Percentiles rank a stretch among this genome's conserved stretches.
Evolutionary conservation across 2,329 filamentous ascomycete species (phyloP).

Genomic region (Fusarium sp.): DNA sequence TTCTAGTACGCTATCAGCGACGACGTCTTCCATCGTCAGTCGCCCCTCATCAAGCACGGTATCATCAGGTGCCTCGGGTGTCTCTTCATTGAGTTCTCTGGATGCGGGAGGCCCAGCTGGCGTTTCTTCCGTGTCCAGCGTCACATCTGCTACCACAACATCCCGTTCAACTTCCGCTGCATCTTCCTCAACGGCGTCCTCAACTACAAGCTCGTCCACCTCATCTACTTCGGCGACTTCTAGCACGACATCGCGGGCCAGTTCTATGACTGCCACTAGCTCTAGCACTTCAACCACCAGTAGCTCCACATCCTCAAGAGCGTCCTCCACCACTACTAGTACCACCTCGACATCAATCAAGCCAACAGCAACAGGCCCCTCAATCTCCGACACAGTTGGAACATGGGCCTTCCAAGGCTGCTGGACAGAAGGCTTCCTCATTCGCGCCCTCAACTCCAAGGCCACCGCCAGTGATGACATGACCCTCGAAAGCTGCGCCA

Average conservation of each 20-base stretch:
- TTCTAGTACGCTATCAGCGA: not conserved
- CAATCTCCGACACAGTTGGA: constrained; percentile 38
- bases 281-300: not conserved
- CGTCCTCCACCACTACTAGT: not conserved
- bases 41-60: not conserved
- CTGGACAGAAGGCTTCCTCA: constrained; percentile 47
- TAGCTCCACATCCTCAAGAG: not conserved
- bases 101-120: not conserved
- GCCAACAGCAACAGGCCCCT: constrained; percentile 37
- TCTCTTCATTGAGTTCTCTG: constrained; percentile 17
- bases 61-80: constrained; percentile 38
- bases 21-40: constrained; percentile 28
- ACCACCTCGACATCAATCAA: not conserved
- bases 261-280: not conserved
- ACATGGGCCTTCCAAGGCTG: constrained; percentile 49
- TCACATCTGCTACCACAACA: fast-evolving
- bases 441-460: constrained; percentile 44
- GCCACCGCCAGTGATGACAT: constrained; percentile 46
- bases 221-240: not conserved
- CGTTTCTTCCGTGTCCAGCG: not conserved
- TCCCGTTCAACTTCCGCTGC: not conserved
- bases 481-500: constrained; percentile 48
- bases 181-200: not conserved
- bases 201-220: not conserved
- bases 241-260: not conserved